Conservation (phyloP, 2,329 filamentous ascomycete genomes). For the Alternaria ethzedia region DNA sequence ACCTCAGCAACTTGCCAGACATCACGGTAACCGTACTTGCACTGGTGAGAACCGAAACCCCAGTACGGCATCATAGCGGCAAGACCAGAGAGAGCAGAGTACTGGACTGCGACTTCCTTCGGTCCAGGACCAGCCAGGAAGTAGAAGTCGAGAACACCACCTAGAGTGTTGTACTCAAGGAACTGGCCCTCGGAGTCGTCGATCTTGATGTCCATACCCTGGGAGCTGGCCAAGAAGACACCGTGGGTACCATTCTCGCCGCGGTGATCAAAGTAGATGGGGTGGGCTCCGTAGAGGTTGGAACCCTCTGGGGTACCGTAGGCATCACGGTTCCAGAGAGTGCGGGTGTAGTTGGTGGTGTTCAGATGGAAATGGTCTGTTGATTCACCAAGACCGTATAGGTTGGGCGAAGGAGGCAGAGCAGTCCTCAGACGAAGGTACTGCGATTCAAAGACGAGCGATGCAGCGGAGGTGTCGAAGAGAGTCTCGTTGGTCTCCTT, state of each 20-base stretch:
- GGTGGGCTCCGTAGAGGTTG: conserved; percentile 77
- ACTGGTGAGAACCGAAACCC: conserved; percentile 60
- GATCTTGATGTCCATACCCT: conserved; percentile 75
- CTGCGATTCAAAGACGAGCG: conserved; percentile 76
- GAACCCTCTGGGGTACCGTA: conserved; percentile 64
- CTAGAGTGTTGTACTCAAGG: conserved; percentile 79
- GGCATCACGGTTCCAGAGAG: conserved; percentile 73
- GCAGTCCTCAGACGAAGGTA: conserved; percentile 75
- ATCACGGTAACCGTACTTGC: conserved; percentile 60
- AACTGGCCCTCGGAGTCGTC: conserved; percentile 70
- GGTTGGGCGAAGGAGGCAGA: conserved; percentile 69
- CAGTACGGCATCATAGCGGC: conserved; percentile 60
- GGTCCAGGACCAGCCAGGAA: conserved; percentile 58
- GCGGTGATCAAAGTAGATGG: conserved; percentile 77
- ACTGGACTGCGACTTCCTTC: conserved; percentile 56
- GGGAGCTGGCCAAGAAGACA: conserved; percentile 43
- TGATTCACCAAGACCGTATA: conserved; percentile 82
- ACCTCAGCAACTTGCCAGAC: conserved; percentile 69
- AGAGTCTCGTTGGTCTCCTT: conserved; percentile 64
- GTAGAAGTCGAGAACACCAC: conserved; percentile 77
- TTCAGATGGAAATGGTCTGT: conserved; percentile 72
- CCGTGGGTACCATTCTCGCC: conserved; percentile 50
- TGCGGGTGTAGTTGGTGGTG: conserved; percentile 67
- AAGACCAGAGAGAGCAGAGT: conserved; percentile 55
- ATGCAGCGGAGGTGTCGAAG: conserved; percentile 72